Evolutionary conservation across 2,329 filamentous ascomycete species (phyloP).

Genomic region (Dactylellina parvicollis): DNA sequence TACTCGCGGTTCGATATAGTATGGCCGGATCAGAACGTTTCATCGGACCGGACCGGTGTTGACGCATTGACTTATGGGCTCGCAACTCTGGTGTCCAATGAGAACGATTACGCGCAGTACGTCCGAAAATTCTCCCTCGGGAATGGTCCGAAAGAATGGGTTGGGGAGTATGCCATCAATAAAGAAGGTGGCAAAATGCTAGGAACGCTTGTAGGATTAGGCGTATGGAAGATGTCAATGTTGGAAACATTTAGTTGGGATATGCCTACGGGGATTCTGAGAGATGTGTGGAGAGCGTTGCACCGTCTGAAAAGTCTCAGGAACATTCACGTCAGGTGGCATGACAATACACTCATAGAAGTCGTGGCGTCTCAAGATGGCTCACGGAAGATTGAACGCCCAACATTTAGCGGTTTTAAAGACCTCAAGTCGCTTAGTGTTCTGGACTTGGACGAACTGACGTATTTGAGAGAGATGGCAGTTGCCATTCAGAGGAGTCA

Average conservation of each 20-base stretch:
- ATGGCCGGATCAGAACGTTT: constrained; percentile 78
- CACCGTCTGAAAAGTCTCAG: constrained; percentile 72
- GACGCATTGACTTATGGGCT: constrained; percentile 85
- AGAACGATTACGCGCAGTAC: constrained; percentile 80
- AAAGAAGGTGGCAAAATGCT: constrained; percentile 89
- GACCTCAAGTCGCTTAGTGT: constrained; percentile 79
- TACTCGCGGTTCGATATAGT: constrained; percentile 89
- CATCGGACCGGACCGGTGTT: constrained; percentile 75
- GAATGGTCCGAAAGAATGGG: constrained; percentile 82
- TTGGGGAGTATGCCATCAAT: constrained; percentile 81
- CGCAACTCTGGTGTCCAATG: constrained; percentile 79
- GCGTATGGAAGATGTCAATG: constrained; percentile 82
- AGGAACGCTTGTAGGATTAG: constrained; percentile 81
- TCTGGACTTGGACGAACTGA: constrained; percentile 82
- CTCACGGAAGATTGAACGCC: constrained; percentile 75
- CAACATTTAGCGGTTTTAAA: constrained; percentile 80
- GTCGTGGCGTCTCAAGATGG: constrained; percentile 63
- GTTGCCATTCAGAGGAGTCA: constrained; percentile 77
- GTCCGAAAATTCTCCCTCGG: constrained; percentile 84
- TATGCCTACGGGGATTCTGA: constrained; percentile 84
- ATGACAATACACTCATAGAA: constrained; percentile 72
- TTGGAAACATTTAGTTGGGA: constrained; percentile 87
- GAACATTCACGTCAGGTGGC: constrained; percentile 82
- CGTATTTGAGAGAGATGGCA: constrained; percentile 84
- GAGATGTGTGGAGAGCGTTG: constrained; percentile 82